Evolutionary conservation across 305 asterid genomes (phyloP).

Genomic region (Andrographis paniculata): DNA sequence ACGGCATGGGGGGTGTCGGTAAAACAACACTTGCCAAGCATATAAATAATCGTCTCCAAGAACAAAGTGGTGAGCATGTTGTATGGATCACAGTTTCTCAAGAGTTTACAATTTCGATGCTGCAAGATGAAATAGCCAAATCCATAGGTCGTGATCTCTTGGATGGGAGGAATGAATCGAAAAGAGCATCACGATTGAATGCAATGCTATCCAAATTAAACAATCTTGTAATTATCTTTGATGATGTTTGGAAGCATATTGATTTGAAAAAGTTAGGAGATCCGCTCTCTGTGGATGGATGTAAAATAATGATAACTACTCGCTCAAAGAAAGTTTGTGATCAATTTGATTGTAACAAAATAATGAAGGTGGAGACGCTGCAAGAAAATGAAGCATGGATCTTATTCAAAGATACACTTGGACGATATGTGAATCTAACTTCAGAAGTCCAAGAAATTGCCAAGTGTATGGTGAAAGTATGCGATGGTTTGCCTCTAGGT

Average conservation of each 20-base stretch:
- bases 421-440: neutral
- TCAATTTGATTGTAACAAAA: neutral
- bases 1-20: too few species aligned
- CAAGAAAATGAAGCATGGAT: neutral
- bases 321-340: slow-evolving; percentile 3
- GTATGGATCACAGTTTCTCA: slow-evolving; percentile 14
- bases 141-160: neutral
- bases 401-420: slow-evolving; percentile 1
- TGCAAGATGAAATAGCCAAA: slow-evolving; percentile 15
- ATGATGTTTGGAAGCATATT: slow-evolving; percentile 14
- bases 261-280: slow-evolving; percentile 5
- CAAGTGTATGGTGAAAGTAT: neutral
- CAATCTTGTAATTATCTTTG: slow-evolving; percentile 7
- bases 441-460: slow-evolving; percentile 1
- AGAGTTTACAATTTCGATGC: neutral
- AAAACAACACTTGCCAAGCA: slow-evolving; percentile 12
- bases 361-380: neutral
- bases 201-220: neutral
- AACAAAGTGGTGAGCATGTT: neutral
- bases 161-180: neutral
- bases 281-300: neutral
- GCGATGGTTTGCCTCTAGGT: too few species aligned
- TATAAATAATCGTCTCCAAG: slow-evolving; percentile 6
- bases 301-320: slow-evolving; percentile 6
- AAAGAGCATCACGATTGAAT: slow-evolving; percentile 9